phyloP scores from a whole-genome alignment of 768 basidiomycete species.

The Leccinum longicurvipes region DNA sequence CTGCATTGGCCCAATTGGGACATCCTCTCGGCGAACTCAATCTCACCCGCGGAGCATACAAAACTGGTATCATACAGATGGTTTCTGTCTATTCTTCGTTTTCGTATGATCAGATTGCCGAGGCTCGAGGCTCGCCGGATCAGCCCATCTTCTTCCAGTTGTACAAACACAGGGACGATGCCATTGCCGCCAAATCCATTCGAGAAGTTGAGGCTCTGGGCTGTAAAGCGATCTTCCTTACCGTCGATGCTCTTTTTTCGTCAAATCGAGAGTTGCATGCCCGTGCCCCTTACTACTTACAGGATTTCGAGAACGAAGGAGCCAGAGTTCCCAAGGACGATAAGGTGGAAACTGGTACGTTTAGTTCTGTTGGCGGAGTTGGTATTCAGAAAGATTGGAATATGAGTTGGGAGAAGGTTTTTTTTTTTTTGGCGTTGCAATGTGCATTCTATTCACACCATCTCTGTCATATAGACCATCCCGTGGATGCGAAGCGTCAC shows the following conservation, averaged over 20 bases:
- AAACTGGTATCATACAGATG: constrained; percentile 77
- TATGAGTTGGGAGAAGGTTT: constrained; percentile 75
- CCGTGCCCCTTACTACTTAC: constrained; percentile 52
- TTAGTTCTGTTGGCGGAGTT: constrained; percentile 66
- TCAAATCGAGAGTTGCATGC: constrained; percentile 79
- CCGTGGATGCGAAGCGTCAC: constrained; percentile 71
- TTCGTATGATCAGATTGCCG: constrained; percentile 60
- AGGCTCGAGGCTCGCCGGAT: constrained; percentile 45
- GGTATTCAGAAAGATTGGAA: constrained; percentile 66
- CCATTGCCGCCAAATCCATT: constrained; percentile 64
- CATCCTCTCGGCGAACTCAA: constrained; percentile 89
- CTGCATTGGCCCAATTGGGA: constrained; percentile 78
- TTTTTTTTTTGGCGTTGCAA: constrained; percentile 2
- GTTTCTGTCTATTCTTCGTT: constrained; percentile 75
- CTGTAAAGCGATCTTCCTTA: constrained; percentile 86
- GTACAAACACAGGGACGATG: constrained; percentile 75
- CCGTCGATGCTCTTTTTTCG: constrained; percentile 83
- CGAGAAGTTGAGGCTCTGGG: constrained; percentile 68
- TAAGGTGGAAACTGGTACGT: constrained; percentile 37
- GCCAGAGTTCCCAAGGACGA: constrained; percentile 24
- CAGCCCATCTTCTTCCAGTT: constrained; percentile 80
- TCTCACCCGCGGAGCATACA: constrained; percentile 66
- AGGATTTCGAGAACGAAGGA: constrained; percentile 49
- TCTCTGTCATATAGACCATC: constrained; percentile 49
- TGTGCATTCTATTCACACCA: not conserved